phyloP scores from a whole-genome alignment of 805 yeast genomes.

The Spathaspora gorwiae region DNA sequence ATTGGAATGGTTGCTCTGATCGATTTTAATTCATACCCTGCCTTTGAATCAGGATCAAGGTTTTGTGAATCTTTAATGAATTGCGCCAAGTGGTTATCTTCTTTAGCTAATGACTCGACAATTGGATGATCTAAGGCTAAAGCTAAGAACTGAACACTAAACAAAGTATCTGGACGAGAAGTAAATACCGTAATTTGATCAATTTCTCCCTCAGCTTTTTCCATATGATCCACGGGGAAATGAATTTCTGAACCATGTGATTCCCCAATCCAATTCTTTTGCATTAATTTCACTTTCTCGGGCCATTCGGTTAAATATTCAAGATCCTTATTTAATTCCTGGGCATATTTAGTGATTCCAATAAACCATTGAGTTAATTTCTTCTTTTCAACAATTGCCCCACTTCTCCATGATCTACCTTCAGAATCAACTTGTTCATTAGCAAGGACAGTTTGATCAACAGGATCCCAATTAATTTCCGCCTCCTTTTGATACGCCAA shows the following conservation, averaged over 20 bases:
- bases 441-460: slow-evolving; percentile 91
- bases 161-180: slow-evolving; percentile 85
- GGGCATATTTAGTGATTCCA: slow-evolving; percentile 80
- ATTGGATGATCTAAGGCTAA: slow-evolving; percentile 69
- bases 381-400: slow-evolving; percentile 85
- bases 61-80: slow-evolving; percentile 53
- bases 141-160: slow-evolving; percentile 79
- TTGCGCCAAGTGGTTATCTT: slow-evolving; percentile 35
- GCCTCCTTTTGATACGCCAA: slow-evolving; percentile 83
- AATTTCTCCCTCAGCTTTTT: not conserved
- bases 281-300: slow-evolving; percentile 82
- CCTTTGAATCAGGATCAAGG: slow-evolving; percentile 27
- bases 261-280: slow-evolving; percentile 88
- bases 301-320: slow-evolving; percentile 74
- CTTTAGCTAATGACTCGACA: slow-evolving; percentile 33
- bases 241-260: slow-evolving; percentile 72
- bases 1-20: slow-evolving; percentile 59
- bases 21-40: slow-evolving; percentile 51
- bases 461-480: slow-evolving; percentile 96
- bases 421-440: slow-evolving; percentile 90
- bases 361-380: slow-evolving; percentile 89
- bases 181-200: slow-evolving; percentile 59
- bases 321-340: slow-evolving; percentile 62
- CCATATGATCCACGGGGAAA: slow-evolving; percentile 33
- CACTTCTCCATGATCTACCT: slow-evolving; percentile 95